phyloP scores from a whole-genome alignment of 768 basidiomycete species.

The Calocera viscosa region DNA sequence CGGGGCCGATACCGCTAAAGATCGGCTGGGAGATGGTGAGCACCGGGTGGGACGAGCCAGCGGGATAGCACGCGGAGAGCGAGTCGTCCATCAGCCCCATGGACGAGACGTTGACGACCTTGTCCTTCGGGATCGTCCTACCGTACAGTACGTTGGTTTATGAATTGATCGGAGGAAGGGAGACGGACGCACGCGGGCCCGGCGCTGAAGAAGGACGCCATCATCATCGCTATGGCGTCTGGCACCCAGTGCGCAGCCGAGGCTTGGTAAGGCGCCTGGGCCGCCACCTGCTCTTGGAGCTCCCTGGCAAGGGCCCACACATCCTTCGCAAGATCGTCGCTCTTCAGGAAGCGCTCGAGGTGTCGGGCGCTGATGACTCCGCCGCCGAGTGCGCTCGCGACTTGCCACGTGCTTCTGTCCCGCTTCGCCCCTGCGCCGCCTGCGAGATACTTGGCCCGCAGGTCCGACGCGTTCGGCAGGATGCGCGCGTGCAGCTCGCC shows the following conservation, averaged over 20 bases:
- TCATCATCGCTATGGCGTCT: not conserved
- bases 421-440: not conserved
- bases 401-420: not conserved
- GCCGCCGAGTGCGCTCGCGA: not conserved
- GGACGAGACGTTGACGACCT: not conserved
- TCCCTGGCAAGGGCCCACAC: not conserved
- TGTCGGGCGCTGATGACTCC: not conserved
- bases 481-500: not conserved
- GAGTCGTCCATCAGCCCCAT: slow-evolving; percentile 7
- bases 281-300: not conserved
- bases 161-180: not conserved
- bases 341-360: not conserved
- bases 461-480: not conserved
- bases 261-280: not conserved
- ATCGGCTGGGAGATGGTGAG: not conserved
- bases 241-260: not conserved
- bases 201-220: not conserved
- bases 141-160: not conserved
- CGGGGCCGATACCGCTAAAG: not conserved
- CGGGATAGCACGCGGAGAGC: not conserved
- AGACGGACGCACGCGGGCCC: not conserved
- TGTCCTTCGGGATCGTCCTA: not conserved
- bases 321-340: not conserved
- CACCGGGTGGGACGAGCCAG: not conserved
- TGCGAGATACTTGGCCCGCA: not conserved